phyloP scores from a whole-genome alignment of 345 rosid genomes.

The Syzygium oleosum region DNA sequence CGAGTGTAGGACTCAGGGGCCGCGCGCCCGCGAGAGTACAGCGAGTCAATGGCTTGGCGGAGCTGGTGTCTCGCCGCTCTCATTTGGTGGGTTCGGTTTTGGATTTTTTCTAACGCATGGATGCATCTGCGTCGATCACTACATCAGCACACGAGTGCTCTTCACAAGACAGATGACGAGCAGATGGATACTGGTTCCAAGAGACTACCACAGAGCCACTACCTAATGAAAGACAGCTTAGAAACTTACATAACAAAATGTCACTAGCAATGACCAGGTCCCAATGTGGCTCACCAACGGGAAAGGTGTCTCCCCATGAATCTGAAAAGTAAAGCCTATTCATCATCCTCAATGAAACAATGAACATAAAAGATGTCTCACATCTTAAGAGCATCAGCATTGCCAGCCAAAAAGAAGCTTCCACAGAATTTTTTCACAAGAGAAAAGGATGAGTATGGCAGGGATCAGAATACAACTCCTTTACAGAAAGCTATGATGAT shows the following conservation, averaged over 20 bases:
- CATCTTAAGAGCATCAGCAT: not conserved
- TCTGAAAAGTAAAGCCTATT: slow-evolving; percentile 31
- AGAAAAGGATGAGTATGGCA: not conserved
- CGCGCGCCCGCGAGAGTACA: slow-evolving; percentile 18
- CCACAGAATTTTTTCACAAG: not conserved
- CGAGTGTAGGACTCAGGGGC: slow-evolving; percentile 31
- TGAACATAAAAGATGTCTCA: not conserved
- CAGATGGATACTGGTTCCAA: not conserved
- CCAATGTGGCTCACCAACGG: slow-evolving; percentile 63
- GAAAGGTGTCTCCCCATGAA: slow-evolving; percentile 92
- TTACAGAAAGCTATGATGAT: not conserved
- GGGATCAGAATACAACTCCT: not conserved
- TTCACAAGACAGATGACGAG: not conserved
- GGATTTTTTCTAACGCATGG: not conserved
- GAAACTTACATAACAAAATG: slow-evolving; percentile 66
- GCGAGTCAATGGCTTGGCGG: slow-evolving; percentile 33
- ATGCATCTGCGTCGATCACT: not conserved
- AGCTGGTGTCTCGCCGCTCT: slow-evolving; percentile 19
- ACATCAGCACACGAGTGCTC: not conserved
- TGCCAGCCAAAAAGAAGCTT: not conserved
- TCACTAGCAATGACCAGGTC: slow-evolving; percentile 87
- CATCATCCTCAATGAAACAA: not conserved
- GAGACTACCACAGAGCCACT: not conserved
- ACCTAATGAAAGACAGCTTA: not conserved
- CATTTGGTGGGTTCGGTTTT: slow-evolving; percentile 9